Conservation (phyloP, 495 filamentous ascomycete species). For the Aspergillus leporis region DNA sequence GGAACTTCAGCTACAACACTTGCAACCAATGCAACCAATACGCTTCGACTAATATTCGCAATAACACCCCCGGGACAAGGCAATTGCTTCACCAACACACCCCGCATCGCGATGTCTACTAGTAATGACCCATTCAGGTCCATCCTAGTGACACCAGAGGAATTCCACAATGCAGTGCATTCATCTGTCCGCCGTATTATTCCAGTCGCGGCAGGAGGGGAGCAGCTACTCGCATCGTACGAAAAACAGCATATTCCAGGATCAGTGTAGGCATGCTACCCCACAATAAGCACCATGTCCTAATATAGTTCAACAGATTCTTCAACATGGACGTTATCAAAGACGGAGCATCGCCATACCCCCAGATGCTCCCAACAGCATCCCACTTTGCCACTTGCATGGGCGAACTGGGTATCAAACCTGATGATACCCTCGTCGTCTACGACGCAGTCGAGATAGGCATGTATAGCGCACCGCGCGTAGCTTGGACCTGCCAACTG, state of each 20-base stretch:
- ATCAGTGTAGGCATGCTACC: slow-evolving; percentile 24
- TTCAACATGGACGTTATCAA: slow-evolving; percentile 33
- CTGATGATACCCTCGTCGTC: slow-evolving; percentile 32
- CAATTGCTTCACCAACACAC: too few relatives aligned
- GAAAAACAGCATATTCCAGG: slow-evolving; percentile 29
- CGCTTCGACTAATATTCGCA: too few relatives aligned
- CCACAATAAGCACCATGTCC: not conserved
- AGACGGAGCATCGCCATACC: slow-evolving; percentile 27
- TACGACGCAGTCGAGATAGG: slow-evolving; percentile 33
- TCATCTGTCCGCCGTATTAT: slow-evolving; percentile 19
- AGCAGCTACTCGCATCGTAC: slow-evolving; percentile 13
- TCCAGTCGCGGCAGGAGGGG: slow-evolving; percentile 27
- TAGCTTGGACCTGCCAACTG: slow-evolving; percentile 30
- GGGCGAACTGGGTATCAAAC: slow-evolving; percentile 23
- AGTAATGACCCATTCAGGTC: slow-evolving; percentile 19
- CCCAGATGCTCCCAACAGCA: slow-evolving; percentile 31
- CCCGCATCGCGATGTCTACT: not conserved
- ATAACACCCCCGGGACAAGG: too few relatives aligned
- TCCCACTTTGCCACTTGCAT: slow-evolving; percentile 23
- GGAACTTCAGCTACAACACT: too few relatives aligned
- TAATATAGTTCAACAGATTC: slow-evolving; percentile 25
- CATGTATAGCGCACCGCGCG: slow-evolving; percentile 32
- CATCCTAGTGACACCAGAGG: slow-evolving; percentile 20
- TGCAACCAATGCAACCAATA: too few relatives aligned
- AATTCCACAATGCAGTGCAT: slow-evolving; percentile 15